These are phyloP conservation scores for Przewalskia tangutica DNA, from an alignment of 257 asterid species.

Conservation along the genomic window DNA sequence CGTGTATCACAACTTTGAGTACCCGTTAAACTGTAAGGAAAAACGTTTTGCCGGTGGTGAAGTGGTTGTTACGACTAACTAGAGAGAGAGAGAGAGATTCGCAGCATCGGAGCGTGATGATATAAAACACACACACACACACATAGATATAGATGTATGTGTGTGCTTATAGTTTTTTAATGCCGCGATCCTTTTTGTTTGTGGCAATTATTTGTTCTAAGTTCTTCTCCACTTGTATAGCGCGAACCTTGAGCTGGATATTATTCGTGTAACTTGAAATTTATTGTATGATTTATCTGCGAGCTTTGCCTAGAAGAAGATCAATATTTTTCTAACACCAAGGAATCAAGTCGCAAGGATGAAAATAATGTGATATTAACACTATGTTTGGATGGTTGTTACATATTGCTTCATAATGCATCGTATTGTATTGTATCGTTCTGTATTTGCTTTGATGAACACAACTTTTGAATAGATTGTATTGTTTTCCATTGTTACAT, in stretches of 20 bases:
- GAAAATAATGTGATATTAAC: not conserved
- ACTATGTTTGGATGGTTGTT: too few relatives aligned
- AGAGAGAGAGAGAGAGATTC: not conserved
- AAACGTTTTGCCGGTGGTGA: not conserved
- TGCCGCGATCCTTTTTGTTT: not conserved
- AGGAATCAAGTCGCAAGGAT: too few relatives aligned
- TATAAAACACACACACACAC: not conserved
- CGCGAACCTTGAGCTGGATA: not conserved
- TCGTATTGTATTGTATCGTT: too few relatives aligned
- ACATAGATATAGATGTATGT: not conserved
- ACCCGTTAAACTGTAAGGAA: not conserved
- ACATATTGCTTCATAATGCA: too few relatives aligned
- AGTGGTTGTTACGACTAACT: not conserved
- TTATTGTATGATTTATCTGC: not conserved
- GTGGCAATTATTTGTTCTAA: not conserved
- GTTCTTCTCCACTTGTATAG: not conserved
- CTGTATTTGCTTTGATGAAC: too few relatives aligned
- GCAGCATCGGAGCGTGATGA: not conserved
- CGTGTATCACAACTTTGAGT: not conserved
- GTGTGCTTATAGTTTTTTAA: not conserved
- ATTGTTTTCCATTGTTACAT: too few relatives aligned
- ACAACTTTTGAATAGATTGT: too few relatives aligned
- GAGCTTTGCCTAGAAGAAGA: not conserved
- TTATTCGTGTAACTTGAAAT: not conserved
- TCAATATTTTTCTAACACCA: too few relatives aligned